phyloP scores from a whole-genome alignment of 352 stramenopile species.

The Peronospora belbahrii region DNA sequence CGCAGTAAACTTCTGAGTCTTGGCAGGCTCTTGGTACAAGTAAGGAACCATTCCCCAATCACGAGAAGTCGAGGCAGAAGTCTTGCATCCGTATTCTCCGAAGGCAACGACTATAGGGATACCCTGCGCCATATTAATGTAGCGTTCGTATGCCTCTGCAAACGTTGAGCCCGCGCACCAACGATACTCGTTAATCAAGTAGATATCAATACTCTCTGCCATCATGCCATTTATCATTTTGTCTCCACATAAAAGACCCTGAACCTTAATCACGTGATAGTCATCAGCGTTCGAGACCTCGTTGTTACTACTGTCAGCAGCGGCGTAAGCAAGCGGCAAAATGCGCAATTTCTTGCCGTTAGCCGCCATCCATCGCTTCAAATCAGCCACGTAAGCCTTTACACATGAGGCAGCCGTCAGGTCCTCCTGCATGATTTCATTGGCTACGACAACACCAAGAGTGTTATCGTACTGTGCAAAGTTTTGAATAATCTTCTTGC shows the following conservation, averaged over 20 bases:
- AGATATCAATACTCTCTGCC: constrained; percentile 81
- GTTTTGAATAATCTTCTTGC: constrained; percentile 85
- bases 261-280: constrained; percentile 77
- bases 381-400: constrained; percentile 73
- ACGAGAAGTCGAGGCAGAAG: constrained; percentile 32
- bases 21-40: constrained; percentile 56
- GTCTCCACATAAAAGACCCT: constrained; percentile 78
- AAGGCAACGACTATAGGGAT: constrained; percentile 75
- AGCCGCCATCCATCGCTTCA: constrained; percentile 85
- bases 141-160: constrained; percentile 57
- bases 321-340: constrained; percentile 71
- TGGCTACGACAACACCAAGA: constrained; percentile 70
- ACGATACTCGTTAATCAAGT: constrained; percentile 86
- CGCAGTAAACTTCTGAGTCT: constrained; percentile 61
- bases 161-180: constrained; percentile 73
- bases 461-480: constrained; percentile 87
- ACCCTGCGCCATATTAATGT: constrained; percentile 65
- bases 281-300: constrained; percentile 58
- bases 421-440: constrained; percentile 84
- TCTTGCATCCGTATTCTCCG: constrained; percentile 78
- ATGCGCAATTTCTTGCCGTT: constrained; percentile 81
- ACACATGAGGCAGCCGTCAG: constrained; percentile 70
- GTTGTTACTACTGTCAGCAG: constrained; percentile 67
- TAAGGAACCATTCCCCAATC: constrained; percentile 79
- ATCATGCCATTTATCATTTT: constrained; percentile 78